These are phyloP conservation scores for Zizania palustris DNA, from an alignment of 202 grass and related monocot genomes.

Conservation along the genomic window DNA sequence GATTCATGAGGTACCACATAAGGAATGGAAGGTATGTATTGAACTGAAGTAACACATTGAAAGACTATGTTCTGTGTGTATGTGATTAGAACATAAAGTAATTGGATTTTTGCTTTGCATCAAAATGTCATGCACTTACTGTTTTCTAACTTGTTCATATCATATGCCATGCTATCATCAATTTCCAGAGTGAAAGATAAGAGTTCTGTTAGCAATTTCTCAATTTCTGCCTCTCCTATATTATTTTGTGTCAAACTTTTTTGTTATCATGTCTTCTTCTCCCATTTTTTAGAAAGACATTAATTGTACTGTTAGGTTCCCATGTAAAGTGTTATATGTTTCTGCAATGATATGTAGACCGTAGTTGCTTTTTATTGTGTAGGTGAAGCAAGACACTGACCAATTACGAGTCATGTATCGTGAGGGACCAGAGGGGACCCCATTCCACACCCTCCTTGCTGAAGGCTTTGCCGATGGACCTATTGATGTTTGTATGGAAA, in stretches of 20 bases:
- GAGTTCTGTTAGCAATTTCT: constrained; percentile 18
- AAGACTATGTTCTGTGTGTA: neutral
- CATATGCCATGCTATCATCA: neutral
- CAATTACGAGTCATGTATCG: constrained; percentile 87
- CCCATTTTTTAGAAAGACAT: neutral
- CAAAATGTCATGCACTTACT: neutral
- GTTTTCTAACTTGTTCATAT: neutral
- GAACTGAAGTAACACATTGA: neutral
- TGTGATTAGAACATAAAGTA: neutral
- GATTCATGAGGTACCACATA: constrained; percentile 43
- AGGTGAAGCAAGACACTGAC: constrained; percentile 97
- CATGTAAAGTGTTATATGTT: constrained; percentile 17
- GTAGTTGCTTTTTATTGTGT: constrained; percentile 20
- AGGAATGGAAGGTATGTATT: constrained; percentile 89
- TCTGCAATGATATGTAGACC: constrained; percentile 13
- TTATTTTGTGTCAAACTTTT: constrained; percentile 1
- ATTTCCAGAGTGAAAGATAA: neutral
- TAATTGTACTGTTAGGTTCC: neutral
- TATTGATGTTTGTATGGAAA: constrained; percentile 89
- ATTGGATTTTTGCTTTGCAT: neutral
- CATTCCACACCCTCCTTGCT: constrained; percentile 83
- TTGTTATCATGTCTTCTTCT: neutral
- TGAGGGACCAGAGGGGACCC: constrained; percentile 72
- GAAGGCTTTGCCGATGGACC: constrained; percentile 95
- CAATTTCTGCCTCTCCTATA: constrained; percentile 23